Base-by-base conservation (phyloP, 2,329 filamentous ascomycete genomes). In the Alternaria brassicicola region DNA sequence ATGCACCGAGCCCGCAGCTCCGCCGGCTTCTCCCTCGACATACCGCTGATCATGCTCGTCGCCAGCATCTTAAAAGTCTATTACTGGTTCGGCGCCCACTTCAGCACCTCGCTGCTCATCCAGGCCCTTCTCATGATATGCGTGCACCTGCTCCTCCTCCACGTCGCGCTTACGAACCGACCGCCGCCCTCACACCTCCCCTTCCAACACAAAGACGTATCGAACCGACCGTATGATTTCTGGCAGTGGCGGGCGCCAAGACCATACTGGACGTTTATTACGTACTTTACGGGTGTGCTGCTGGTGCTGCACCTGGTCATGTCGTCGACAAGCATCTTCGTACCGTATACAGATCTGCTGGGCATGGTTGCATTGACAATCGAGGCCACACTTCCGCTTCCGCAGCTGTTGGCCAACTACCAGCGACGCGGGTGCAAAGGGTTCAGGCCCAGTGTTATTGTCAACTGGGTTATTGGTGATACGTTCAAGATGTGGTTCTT, bases 371-470 rank as follows among this genome's bases (percentile, higher is more conserved):
- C 91, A 3, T 85, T 95, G 13, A 85, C 87, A 3, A 86, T 94
- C 55, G 91, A 96, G 77, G 91, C 91, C 7, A 90, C 87, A n/a
- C 85, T 96, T 25, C 91, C 91, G 3, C 81, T 95, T 10, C 91
- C 91, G 1, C 91, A 96, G 77, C 88, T 95, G 28, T 72, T 91
- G 47, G 80, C 89, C 41, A 95, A 95, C 73, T 82, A 85, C 62
- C 84, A 85, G 31, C 83, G 86, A 4, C 82, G 84, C 59, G 92
- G 90, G 2, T 92, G 89, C 80, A 89, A 87, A 75, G 91, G 91
- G 6, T 92, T 96, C 78, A 85, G 91, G 15, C 72, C 92, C 10
- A 92, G 88, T 6, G 88, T 96, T 4, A 80, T 95, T 57, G 85
- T 83, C 26, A 92, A 88, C 75, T 96, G 91, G 91, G 80, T 96